Base-by-base conservation (phyloP, 208 protist species). In the Herpetomonas tarakana region DNA sequence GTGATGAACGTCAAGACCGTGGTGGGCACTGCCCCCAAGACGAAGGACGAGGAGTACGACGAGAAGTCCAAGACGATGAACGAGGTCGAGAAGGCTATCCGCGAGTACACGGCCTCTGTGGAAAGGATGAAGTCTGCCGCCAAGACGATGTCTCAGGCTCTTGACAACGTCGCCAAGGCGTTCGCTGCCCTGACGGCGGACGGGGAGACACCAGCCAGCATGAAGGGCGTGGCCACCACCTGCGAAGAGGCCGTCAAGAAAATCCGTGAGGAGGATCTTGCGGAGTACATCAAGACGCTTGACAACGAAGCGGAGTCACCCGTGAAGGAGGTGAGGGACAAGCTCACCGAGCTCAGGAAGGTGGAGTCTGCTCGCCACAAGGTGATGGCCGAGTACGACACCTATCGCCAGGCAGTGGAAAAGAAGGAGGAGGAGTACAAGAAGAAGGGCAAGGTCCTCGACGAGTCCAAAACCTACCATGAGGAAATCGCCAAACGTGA, bases 31-130 rank as follows among this genome's bases (percentile, higher is more conserved):
- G 68, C 65, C 0, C 65, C 70, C 27, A 87, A 83, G 58, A 83
- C 76, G 1, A 57, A 72, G 16, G 80, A 87, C 61, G 41, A 62
- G 50, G 72, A 83, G 7, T 81, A 67, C 51, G 71, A 83, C 9
- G 65, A 59, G 30, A 65, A 65, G 57, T 28, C 50, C 22, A 63
- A 54, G 16, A 49, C 31, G 0, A 27, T 85, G 18, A 81, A 70
- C 58, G 24, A 29, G 29, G 56, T 78, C 3, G 28, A 71, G 12
- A 41, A 67, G 1, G 63, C 52, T 4, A 24, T 76, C 6, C 52
- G 35, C 14, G 55, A 63, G 1, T 85, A 85, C 62, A 55, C 22
- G 11, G 59, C 52, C 25, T 66, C 69, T 12, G 59, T 77, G 61
- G 35, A 49, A 0, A 58, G 58, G 22, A 66, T 70, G 62, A 74